Base-by-base conservation (phyloP, 306 rosid species). In the Casuarina cunninghamiana region DNA sequence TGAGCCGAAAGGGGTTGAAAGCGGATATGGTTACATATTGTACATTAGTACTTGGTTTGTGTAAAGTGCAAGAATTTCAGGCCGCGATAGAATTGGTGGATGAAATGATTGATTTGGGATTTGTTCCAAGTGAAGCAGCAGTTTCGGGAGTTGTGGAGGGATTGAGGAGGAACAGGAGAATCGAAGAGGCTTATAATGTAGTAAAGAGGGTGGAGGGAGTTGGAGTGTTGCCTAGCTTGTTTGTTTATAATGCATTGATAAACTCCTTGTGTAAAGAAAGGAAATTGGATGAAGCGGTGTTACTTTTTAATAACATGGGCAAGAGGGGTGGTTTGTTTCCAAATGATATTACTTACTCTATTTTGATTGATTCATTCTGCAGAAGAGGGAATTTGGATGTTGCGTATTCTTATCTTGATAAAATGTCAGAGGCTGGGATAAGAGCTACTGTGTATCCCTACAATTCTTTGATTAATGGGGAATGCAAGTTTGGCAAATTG, bases 291-390 rank as follows among this genome's bases (percentile, higher is more conserved):
- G 89, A 88, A 79, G 97, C 97, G 0, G 92, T 85, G 68, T 84
- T 62, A 39, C 95, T 92, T 42, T 94, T 89, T 79, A 77, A 73
- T 65, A 72, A 39, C 78, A 92, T 94, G 97, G 26, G 69, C 39
- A 49, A 11, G 69, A 88, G 75, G 78, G 89, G 89, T 75, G 89
- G 89, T 75, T 83, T 94, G 86, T 66, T 19, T 72, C 97, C 95
- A 10, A 94, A 90, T 80, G 97, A 85, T 74, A 79, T 90, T 51
- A 90, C 97, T 17, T 94, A 83, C 71, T 88, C 97, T 49, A 94
- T 94, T 75, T 81, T 94, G 81, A 89, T 92, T 46, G 97, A 94
- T 87, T 86, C 95, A 10, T 89, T 90, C 79, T 87, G 97, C 86
- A 85, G 90, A 83, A 84, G 79, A 71, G 97, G 91, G 54, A 86